These are phyloP conservation scores for Neurospora sp. DNA, from an alignment of 495 filamentous ascomycete genomes.

Conservation along the genomic window DNA sequence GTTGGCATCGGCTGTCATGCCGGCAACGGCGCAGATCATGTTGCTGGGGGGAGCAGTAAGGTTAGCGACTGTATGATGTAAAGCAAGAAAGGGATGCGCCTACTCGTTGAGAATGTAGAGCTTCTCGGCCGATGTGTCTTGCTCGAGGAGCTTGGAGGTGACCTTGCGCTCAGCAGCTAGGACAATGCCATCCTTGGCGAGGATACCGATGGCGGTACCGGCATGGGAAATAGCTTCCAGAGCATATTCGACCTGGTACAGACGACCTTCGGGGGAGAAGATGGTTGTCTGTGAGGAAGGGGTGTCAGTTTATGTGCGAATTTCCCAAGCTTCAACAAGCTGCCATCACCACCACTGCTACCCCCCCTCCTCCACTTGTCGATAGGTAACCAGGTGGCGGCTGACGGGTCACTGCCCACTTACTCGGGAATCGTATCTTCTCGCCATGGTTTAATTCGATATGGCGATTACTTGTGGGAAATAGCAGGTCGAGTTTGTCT, in stretches of 20 bases:
- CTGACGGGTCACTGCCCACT: constrained; percentile 22
- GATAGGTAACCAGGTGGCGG: neutral
- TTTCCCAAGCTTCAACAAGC: constrained; percentile 2
- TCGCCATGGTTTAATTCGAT: constrained; percentile 56
- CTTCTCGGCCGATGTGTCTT: constrained; percentile 99
- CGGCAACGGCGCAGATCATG: constrained; percentile 99
- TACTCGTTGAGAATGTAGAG: constrained; percentile 99
- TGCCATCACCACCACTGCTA: neutral
- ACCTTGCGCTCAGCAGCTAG: constrained; percentile 99
- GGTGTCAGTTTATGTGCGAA: constrained; percentile 29
- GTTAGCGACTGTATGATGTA: neutral
- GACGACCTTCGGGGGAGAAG: constrained; percentile 95
- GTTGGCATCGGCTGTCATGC: constrained; percentile 99
- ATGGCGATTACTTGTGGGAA: constrained; percentile 1
- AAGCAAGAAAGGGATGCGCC: constrained; percentile 12
- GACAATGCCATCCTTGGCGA: constrained; percentile 97
- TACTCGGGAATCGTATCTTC: constrained; percentile 97
- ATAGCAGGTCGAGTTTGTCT: neutral
- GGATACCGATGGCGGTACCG: constrained; percentile 89
- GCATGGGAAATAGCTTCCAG: constrained; percentile 98
- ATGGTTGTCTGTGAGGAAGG: constrained; percentile 72
- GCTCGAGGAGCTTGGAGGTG: constrained; percentile 96
- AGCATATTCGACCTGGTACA: constrained; percentile 99
- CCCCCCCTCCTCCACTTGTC: neutral
- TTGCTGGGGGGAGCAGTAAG: constrained; percentile 50